Conservation (phyloP, 2,329 filamentous ascomycete species). For the Ophiocordyceps australis region DNA sequence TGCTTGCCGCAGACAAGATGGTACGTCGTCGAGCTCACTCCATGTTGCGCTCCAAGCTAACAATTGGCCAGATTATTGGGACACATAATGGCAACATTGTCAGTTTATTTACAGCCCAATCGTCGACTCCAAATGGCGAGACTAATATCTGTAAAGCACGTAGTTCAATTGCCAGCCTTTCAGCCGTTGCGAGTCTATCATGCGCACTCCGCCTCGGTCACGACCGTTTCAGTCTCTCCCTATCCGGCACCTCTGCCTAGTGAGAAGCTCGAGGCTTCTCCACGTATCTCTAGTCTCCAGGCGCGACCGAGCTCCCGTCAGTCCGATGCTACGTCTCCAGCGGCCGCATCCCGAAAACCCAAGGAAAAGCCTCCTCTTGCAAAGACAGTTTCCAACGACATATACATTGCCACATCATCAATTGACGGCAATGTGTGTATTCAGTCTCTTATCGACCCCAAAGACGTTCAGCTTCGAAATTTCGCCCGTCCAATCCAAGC, state of each 20-base stretch:
- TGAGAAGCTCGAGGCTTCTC: slow-evolving; percentile 21
- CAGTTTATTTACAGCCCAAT: slow-evolving; percentile 17
- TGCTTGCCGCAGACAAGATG: slow-evolving; percentile 94
- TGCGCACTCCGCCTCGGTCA: slow-evolving; percentile 83
- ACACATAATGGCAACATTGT: slow-evolving; percentile 96
- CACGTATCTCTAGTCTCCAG: slow-evolving; percentile 15
- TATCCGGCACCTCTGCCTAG: slow-evolving; percentile 41
- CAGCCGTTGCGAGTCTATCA: slow-evolving; percentile 73
- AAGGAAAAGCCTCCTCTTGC: slow-evolving; percentile 40
- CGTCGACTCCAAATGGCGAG: background rate
- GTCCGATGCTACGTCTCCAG: slow-evolving; percentile 24
- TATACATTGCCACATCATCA: slow-evolving; percentile 84
- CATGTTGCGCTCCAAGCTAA: slow-evolving; percentile 5
- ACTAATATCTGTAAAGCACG: slow-evolving; percentile 41
- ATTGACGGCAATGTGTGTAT: slow-evolving; percentile 94
- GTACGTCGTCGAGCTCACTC: slow-evolving; percentile 24
- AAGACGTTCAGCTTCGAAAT: slow-evolving; percentile 81
- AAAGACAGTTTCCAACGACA: slow-evolving; percentile 69
- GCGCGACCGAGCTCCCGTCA: slow-evolving; percentile 12
- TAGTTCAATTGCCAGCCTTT: slow-evolving; percentile 68
- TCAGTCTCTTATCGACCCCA: slow-evolving; percentile 68
- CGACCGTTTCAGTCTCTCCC: slow-evolving; percentile 77
- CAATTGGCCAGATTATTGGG: slow-evolving; percentile 52
- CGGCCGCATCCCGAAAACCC: slow-evolving; percentile 29
- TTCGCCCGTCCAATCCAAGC: slow-evolving; percentile 86